Conservation (phyloP, 768 basidiomycete genomes). For the Amanita fuliginea region DNA sequence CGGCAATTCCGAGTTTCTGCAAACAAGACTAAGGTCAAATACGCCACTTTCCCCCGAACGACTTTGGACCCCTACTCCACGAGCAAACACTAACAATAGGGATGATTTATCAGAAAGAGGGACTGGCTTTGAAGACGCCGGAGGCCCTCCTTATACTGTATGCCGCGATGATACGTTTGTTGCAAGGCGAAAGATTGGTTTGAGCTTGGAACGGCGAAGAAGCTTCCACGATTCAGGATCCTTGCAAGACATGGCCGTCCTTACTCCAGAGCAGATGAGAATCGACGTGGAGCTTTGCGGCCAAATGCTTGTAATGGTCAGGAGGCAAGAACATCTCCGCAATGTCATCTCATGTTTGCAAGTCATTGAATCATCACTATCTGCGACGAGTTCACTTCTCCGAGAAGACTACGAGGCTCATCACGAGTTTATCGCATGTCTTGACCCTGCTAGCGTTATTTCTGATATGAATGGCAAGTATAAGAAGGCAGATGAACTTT, state of each 20-base stretch:
- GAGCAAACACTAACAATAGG: not conserved
- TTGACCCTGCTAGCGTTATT: constrained; percentile 40
- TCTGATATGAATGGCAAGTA: constrained; percentile 40
- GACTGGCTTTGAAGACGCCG: not conserved
- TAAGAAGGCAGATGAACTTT: constrained; percentile 37
- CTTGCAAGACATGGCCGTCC: constrained; percentile 33
- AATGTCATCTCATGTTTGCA: constrained; percentile 53
- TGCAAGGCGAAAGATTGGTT: not conserved
- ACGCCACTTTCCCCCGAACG: not conserved
- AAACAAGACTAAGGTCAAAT: not conserved
- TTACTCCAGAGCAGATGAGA: constrained; percentile 56
- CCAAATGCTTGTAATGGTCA: constrained; percentile 56
- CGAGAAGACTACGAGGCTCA: constrained; percentile 50
- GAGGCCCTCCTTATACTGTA: not conserved
- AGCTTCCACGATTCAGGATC: constrained; percentile 56
- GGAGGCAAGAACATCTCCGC: constrained; percentile 56
- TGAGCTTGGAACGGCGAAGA: constrained; percentile 24
- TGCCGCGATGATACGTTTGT: constrained; percentile 3
- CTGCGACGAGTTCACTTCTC: constrained; percentile 42
- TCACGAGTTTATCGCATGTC: constrained; percentile 30
- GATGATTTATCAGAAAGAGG: not conserved
- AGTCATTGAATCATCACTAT: constrained; percentile 45
- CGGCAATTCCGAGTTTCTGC: not conserved
- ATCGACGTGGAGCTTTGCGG: constrained; percentile 75
- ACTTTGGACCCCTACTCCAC: not conserved